A percentile compares a stretch with the other conserved stretches of the same genome.
phyloP scores from a whole-genome alignment of 331 rosid genomes.

The Rhamnella rubrinervis region DNA sequence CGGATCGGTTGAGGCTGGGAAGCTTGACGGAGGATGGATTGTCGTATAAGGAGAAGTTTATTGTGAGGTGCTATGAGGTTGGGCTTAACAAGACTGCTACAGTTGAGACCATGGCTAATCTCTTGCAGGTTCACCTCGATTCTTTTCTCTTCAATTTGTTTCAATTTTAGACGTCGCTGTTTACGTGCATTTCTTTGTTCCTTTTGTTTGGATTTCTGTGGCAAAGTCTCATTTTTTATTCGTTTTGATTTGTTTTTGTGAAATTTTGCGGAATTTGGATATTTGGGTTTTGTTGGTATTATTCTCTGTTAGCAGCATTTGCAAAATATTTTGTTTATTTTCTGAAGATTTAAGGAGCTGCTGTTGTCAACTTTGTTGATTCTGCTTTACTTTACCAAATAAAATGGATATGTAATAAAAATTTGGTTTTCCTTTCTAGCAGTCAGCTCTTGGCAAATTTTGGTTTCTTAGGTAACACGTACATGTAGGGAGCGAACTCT shows the following conservation, averaged over 20 bases:
- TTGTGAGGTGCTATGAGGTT: constrained; percentile 92
- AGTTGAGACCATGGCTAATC: constrained; percentile 94
- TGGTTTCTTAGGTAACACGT: too few relatives aligned
- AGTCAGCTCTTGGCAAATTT: neutral
- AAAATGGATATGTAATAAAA: too few relatives aligned
- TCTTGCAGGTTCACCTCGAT: constrained; percentile 61
- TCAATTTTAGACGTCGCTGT: neutral
- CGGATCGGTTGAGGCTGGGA: constrained; percentile 79
- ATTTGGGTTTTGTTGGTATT: neutral
- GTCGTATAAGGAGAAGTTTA: constrained; percentile 87
- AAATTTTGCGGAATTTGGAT: neutral
- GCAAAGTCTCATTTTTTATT: neutral
- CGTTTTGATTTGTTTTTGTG: neutral
- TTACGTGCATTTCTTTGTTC: neutral
- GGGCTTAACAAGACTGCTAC: constrained; percentile 98
- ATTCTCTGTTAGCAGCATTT: neutral
- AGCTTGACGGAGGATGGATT: constrained; percentile 79
- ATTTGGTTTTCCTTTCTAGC: neutral
- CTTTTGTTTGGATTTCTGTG: neutral
- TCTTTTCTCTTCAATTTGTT: neutral
- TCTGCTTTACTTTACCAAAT: too few relatives aligned
- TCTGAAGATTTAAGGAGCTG: too few relatives aligned
- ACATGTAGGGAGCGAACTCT: too few relatives aligned
- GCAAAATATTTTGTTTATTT: neutral
- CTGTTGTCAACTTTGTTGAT: too few relatives aligned